Evolutionary conservation across 306 rosid genomes (phyloP).

Genomic region (Dalbergia cultrata): DNA sequence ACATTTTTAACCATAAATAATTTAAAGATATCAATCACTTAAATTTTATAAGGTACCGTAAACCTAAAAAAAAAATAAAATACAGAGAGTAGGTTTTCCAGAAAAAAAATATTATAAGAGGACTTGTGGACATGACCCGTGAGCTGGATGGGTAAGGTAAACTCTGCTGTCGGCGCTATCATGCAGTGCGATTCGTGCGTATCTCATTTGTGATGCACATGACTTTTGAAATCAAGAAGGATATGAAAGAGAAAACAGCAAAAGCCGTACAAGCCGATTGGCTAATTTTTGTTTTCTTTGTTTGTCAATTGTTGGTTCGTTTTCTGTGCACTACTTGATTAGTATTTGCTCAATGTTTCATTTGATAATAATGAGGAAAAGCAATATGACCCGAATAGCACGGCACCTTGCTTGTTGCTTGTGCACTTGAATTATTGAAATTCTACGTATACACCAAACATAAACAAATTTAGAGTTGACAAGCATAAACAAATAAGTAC

Average conservation of each 20-base stretch:
- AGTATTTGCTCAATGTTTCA: background rate
- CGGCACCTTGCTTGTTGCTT: background rate
- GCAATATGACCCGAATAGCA: background rate
- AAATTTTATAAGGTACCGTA: no score
- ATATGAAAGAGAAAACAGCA: no score
- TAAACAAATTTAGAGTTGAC: conserved; percentile 8
- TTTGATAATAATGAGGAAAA: background rate
- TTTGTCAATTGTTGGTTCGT: background rate
- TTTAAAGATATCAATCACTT: no score
- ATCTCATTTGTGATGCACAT: no score
- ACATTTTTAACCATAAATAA: no score
- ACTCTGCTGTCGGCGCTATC: background rate
- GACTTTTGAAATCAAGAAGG: no score
- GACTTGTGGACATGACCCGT: background rate
- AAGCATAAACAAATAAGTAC: background rate
- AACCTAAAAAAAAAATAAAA: no score
- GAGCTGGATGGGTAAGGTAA: background rate
- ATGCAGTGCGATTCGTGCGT: background rate
- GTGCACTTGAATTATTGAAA: background rate
- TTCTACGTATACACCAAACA: background rate
- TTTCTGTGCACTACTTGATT: background rate
- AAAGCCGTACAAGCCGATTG: no score
- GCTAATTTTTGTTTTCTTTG: no score
- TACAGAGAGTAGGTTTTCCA: no score
- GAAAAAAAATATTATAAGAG: no score